Conservation (phyloP, 495 filamentous ascomycete species). For the Neurospora sp. region DNA sequence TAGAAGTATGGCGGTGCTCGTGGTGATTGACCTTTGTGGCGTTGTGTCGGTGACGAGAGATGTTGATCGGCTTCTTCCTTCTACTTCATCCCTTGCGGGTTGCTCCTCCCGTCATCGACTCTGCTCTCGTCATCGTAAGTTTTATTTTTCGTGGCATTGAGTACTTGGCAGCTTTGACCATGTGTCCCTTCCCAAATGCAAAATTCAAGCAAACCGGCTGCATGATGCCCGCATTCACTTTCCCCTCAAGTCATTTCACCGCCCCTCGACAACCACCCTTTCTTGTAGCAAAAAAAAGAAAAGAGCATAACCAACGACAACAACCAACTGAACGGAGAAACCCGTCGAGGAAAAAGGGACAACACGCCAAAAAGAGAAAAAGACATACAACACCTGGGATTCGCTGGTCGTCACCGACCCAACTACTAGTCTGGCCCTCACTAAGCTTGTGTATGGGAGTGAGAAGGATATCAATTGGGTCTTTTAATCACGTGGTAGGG, state of each 20-base stretch:
- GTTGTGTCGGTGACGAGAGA: background rate
- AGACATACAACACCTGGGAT: slow-evolving; percentile 19
- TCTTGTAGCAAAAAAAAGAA: background rate
- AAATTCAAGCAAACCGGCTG: no score
- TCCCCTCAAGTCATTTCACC: no score
- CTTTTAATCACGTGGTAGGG: no score
- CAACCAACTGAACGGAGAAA: background rate
- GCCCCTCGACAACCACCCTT: background rate
- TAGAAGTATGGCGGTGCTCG: background rate
- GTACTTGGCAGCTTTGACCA: background rate
- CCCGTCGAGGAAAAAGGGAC: background rate
- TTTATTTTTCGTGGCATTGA: no score
- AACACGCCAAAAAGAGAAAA: background rate
- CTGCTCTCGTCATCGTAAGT: no score
- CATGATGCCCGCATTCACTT: background rate
- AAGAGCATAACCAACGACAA: background rate
- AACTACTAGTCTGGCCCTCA: slow-evolving; percentile 28
- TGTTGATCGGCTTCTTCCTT: background rate
- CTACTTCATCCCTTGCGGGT: no score
- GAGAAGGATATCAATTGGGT: no score
- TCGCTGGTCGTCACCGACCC: slow-evolving; percentile 36
- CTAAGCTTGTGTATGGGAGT: no score
- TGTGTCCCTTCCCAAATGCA: no score
- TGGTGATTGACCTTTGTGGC: no score
- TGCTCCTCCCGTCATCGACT: no score